A percentile compares a stretch with the other conserved stretches of the same genome.
Evolutionary conservation across 2,329 filamentous ascomycete species (phyloP).

Genomic region (Alternaria burnsii): DNA sequence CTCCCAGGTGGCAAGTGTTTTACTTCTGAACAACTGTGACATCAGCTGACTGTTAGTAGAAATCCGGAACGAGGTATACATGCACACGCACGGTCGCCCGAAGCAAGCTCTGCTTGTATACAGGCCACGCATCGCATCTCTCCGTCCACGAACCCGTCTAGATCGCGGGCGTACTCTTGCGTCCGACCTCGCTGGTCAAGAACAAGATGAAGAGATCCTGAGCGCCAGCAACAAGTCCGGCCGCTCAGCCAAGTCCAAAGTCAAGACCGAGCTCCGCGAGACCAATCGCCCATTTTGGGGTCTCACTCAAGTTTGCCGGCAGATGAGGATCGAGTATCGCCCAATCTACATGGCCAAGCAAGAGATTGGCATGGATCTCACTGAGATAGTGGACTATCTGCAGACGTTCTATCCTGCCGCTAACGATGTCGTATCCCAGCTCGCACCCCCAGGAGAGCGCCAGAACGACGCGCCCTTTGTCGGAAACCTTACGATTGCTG

Average conservation of each 20-base stretch:
- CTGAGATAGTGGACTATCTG: conserved; percentile 29
- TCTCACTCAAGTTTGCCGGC: conserved; percentile 37
- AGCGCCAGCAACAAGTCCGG: background rate
- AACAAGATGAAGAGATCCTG: conserved; percentile 19
- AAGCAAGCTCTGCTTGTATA: conserved; percentile 38
- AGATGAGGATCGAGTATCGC: conserved; percentile 38
- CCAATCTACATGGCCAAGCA: conserved; percentile 34
- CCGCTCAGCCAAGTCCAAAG: background rate
- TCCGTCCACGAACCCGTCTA: conserved; percentile 34
- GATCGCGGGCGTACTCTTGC: conserved; percentile 25
- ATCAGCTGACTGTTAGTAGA: conserved; percentile 27
- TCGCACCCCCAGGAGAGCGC: conserved; percentile 7
- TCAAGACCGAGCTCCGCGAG: conserved; percentile 16
- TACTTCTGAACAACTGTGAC: background rate
- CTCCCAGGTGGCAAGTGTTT: conserved; percentile 31
- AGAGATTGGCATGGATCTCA: conserved; percentile 41
- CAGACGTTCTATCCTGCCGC: conserved; percentile 31
- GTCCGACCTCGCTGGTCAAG: conserved; percentile 24
- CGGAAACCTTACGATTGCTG: conserved; percentile 41
- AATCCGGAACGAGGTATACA: conserved; percentile 41
- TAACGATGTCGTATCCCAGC: background rate
- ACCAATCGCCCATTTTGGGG: conserved; percentile 37
- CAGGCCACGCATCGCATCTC: conserved; percentile 34
- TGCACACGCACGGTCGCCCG: conserved; percentile 8
- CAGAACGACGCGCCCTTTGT: conserved; percentile 29